Evolutionary conservation across 2,329 filamentous ascomycete genomes (phyloP), one percentile per base, ranked within the genome.

Genomic region (Lachnellula subtilissima): DNA sequence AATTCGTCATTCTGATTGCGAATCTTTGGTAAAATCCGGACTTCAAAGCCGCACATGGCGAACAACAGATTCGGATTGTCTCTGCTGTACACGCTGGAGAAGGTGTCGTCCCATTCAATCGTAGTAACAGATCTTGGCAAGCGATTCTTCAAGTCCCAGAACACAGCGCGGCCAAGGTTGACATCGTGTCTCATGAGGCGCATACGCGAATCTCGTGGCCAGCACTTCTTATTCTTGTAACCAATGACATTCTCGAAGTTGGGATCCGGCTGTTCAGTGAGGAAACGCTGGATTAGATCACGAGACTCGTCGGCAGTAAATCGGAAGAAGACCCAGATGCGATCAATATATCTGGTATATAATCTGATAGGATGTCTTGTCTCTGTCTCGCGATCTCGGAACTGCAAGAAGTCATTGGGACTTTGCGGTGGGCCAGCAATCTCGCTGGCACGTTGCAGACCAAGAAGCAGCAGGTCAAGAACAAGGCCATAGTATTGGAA

Each of bases 181-280:
- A 99, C 95, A 74, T 99, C 94, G 73, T 99, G 94, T 61, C 94
- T 86, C 94, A 99, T 99, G 66, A 99, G 75, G 47, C 95, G 87
- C 95, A 99, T 99, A 50, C 94, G 85, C 23, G 92, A 97, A 71
- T 99, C 94, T 66, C 94, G 85, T 43, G 94, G 95, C 94, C 94
- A 99, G 74, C 95, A 99, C 72, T 97, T 99, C 79, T 99, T 99
- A 75, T 96, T 99, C 77, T 90, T 92, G 74, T 97, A 99, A 0
- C 94, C 94, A 65, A 99, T 97, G 43, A 99, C 94, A 62, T 99
- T 99, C 71, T 99, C 94, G 63, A 99, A 99, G 70, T 99, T 99
- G 2, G 94, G 94, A 72, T 99, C 95, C 0, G 94, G 94, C 69
- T 99, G 93, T 70, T 99, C 95, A 0, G 95, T 99, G 64, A 99